phyloP scores from a whole-genome alignment of 805 yeast genomes.

The Suhomyces pyralidae region DNA sequence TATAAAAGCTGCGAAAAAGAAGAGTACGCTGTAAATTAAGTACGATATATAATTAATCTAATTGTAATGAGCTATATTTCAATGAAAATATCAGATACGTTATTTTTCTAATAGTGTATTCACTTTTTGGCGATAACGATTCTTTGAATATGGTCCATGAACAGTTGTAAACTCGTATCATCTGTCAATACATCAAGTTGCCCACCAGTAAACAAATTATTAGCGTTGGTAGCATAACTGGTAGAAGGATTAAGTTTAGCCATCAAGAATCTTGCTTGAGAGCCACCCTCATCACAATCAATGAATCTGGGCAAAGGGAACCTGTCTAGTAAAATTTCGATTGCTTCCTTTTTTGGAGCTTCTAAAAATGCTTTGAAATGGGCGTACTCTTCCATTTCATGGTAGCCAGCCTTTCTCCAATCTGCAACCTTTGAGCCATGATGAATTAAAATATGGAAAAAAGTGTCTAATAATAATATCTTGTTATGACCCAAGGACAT shows the following conservation, averaged over 20 bases:
- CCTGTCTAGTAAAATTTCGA: slow-evolving; percentile 59
- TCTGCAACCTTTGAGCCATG: slow-evolving; percentile 66
- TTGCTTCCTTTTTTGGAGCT: slow-evolving; percentile 63
- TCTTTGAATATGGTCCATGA: slow-evolving; percentile 52
- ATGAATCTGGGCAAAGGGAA: slow-evolving; percentile 72
- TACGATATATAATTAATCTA: neutral
- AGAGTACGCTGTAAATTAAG: neutral
- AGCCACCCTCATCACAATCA: slow-evolving; percentile 73
- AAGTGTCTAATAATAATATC: slow-evolving; percentile 61
- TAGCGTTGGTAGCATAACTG: slow-evolving; percentile 44
- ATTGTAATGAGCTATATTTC: neutral
- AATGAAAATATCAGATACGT: neutral
- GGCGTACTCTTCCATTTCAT: slow-evolving; percentile 56
- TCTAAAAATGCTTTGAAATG: slow-evolving; percentile 59
- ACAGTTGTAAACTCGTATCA: slow-evolving; percentile 55
- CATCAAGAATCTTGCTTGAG: slow-evolving; percentile 69
- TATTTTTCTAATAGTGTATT: neutral
- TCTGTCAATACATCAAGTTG: slow-evolving; percentile 50
- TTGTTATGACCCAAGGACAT: slow-evolving; percentile 56
- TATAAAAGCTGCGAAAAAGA: slow-evolving; percentile 12
- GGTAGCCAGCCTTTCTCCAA: slow-evolving; percentile 65
- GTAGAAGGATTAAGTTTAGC: slow-evolving; percentile 69
- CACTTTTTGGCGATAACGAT: slow-evolving; percentile 19
- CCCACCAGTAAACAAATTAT: slow-evolving; percentile 22
- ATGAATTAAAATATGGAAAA: slow-evolving; percentile 64